phyloP scores from a whole-genome alignment of 75 land plant genomes.

The Gnetum montanum region DNA sequence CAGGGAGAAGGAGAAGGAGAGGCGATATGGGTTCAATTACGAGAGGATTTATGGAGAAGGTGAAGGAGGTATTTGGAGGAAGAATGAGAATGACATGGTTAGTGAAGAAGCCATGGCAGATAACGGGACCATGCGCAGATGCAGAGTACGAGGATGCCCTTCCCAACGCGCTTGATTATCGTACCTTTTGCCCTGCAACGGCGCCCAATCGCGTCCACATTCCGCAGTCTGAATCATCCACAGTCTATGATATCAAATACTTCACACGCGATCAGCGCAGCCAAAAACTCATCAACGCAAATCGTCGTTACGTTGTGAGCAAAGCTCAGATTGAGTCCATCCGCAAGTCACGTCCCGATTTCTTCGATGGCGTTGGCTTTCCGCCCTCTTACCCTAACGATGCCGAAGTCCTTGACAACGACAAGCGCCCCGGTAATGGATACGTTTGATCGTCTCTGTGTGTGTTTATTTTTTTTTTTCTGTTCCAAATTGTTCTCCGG shows the following conservation, averaged over 20 bases:
- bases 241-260: conserved; percentile 92
- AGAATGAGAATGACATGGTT: too few relatives aligned
- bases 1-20: too few relatives aligned
- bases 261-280: conserved; percentile 69
- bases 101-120: conserved; percentile 72
- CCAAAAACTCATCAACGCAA: conserved; percentile 18
- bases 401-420: conserved; percentile 25
- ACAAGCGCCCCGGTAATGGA: conserved; percentile 57
- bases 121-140: conserved; percentile 73
- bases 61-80: too few relatives aligned
- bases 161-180: conserved; percentile 67
- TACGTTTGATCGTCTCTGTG: too few relatives aligned
- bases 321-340: conserved; percentile 41
- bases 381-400: conserved; percentile 36
- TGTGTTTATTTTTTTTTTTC: too few relatives aligned
- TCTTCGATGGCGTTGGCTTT: conserved; percentile 26
- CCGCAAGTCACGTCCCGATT: conserved; percentile 38
- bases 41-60: too few relatives aligned
- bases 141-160: conserved; percentile 69
- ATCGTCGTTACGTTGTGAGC: conserved; percentile 22
- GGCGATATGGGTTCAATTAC: too few relatives aligned
- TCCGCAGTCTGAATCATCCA: conserved; percentile 66
- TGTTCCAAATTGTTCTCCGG: too few relatives aligned
- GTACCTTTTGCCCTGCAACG: conserved; percentile 65
- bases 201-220: conserved; percentile 26